Evolutionary conservation across 345 rosid genomes (phyloP).

Genomic region (Citrus inodora): DNA sequence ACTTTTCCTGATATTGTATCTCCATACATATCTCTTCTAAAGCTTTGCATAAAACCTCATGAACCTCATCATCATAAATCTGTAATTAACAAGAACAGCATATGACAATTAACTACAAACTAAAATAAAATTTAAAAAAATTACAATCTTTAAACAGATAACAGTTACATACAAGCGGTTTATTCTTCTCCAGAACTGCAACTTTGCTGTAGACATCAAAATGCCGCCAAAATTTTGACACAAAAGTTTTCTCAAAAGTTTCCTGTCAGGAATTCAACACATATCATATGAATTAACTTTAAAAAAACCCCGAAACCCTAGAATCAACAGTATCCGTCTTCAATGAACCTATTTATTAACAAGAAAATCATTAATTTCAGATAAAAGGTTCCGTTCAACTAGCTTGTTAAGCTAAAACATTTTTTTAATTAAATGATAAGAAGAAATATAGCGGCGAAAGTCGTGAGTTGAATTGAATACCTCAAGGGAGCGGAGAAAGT

Average conservation of each 20-base stretch:
- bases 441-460: not conserved
- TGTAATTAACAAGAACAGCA: conserved; percentile 10
- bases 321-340: not conserved
- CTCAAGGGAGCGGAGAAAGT: conserved; percentile 69
- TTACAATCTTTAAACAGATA: conserved; percentile 1
- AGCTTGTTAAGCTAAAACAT: not conserved
- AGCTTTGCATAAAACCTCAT: conserved; percentile 58
- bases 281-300: not conserved
- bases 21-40: conserved; percentile 58
- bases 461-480: conserved; percentile 19
- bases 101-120: not conserved
- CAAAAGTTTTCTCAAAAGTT: conserved; percentile 54
- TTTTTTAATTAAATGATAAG: not conserved
- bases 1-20: conserved; percentile 70
- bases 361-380: not conserved
- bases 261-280: conserved; percentile 39
- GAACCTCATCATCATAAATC: conserved; percentile 53
- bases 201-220: conserved; percentile 51
- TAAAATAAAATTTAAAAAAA: not conserved
- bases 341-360: not conserved
- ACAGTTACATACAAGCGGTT: conserved; percentile 32
- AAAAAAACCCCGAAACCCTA: not conserved
- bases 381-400: not conserved
- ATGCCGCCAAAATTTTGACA: conserved; percentile 64
- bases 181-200: conserved; percentile 24